Evolutionary conservation across 495 filamentous ascomycete species (phyloP), one percentile per base, ranked within the genome.

Genomic region (Penicillium coprophilum): DNA sequence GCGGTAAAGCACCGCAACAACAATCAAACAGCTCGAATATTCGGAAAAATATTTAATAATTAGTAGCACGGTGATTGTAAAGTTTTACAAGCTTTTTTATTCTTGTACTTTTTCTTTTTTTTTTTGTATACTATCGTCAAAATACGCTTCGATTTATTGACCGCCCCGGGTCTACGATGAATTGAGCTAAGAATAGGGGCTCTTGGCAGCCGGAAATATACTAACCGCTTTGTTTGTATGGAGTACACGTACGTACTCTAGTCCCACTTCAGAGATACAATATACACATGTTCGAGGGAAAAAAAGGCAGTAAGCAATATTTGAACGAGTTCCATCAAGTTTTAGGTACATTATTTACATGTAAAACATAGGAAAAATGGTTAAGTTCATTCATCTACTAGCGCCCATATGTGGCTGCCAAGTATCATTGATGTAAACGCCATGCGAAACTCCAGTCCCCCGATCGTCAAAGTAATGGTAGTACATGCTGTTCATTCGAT

Each of bases 391-490:
- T 43, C 40, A 43, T 12, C 43, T 45, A 15, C 43, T 45, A 45
- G 43, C 21, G 11, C n/a, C 17, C 39, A 20, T 40, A 40, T 41
- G 43, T 46, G 43, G 43, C 21, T n/a, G 43, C 13, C 23, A 46
- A 8, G 19, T 30, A 31, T 41, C 24, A 52, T 41, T 52, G 50
- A 43, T 51, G 17, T 30, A 52, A 52, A 52, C 34, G 50, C 50
- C 38, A 52, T 52, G 50, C 51, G 36, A 41, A 66, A 63, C 65
- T 63, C 65, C 65, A 57, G 32, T 58, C 53, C 59, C 64, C 57
- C 21, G 57, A 48, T 68, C 65, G 39, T 68, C 43, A 68, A 63
- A 39, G 48, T 51, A 62, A 41, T 65, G 59, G 31, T 65, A 52
- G 58, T 68, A 68, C 58, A 68, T 46, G 49, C 45, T 38, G 44